Base-by-base conservation (phyloP, 768 basidiomycete genomes). In the Boletus tylopilopsis region DNA sequence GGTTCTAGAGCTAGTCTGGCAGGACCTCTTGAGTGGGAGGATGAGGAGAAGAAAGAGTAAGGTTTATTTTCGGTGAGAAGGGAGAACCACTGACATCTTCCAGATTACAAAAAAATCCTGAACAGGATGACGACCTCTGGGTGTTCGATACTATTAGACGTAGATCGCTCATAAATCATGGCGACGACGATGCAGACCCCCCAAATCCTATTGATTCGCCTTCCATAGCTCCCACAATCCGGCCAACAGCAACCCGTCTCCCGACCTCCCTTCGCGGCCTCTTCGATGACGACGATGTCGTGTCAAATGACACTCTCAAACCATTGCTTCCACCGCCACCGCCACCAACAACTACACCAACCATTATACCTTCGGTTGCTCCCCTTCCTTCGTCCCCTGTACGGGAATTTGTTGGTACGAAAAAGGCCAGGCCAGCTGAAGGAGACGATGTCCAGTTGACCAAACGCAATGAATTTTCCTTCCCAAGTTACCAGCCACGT, bases 1-100 rank as follows among this genome's bases (percentile, higher is more conserved):
- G 90, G 86, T 2, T 81, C 82, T 35, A 76, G 92, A 45, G 82
- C 81, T n/a, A 90, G 87, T 62, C 73, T 95, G 34, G 86, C 81
- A 0, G 84, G 76, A 27, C 80, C 84, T 19, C 71, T 84, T 25
- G 79, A 82, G 42, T 88, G 85, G 85, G 87, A 87, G 64, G 76
- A 76, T 32, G 81, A 84, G 39, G 85, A 84, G 49, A 74, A 82
- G 59, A 76, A 74, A 62, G 73, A 77, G 79, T 78, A 54, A 54
- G 57, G 19, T 21, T 49, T 22, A 6, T 51, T 38, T 36, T 10
- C 21, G 29, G 7, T 45, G 9, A 45, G 37, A 2, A 29, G 47
- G 10, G 49, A 54, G 41, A 41, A 23, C 18, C 35, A 25, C 50
- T 55, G 19, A 63, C 19, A 2, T 12, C 47, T 32, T 41, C 23